Conservation (phyloP, 2,329 filamentous ascomycete species). For the Penicillium capsulatum region DNA sequence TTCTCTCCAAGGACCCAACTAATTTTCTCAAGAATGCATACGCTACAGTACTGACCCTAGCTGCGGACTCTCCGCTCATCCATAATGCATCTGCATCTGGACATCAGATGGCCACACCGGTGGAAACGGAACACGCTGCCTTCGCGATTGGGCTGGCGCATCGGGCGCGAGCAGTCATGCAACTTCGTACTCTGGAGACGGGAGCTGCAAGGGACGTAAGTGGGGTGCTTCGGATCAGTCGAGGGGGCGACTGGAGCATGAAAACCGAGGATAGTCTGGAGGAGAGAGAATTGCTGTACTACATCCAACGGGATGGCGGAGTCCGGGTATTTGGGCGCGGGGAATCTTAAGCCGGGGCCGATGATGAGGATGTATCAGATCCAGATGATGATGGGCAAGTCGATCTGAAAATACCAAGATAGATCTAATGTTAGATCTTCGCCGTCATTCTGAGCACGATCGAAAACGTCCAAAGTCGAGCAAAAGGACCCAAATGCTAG, state of each 20-base stretch:
- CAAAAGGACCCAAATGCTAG: constrained; percentile 8
- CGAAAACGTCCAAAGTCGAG: too few relatives aligned
- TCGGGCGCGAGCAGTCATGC: constrained; percentile 65
- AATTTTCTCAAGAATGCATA: constrained; percentile 52
- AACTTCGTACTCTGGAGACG: constrained; percentile 73
- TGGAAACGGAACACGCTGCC: constrained; percentile 68
- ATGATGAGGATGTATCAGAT: too few relatives aligned
- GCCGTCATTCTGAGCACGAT: too few relatives aligned
- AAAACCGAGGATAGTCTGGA: constrained; percentile 29
- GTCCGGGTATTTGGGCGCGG: constrained; percentile 84
- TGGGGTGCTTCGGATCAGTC: constrained; percentile 74
- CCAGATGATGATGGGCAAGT: constrained; percentile 4
- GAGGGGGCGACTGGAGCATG: constrained; percentile 46
- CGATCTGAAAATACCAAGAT: too few relatives aligned
- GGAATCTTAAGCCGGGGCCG: constrained; percentile 42
- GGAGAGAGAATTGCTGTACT: constrained; percentile 74
- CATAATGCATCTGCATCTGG: constrained; percentile 39
- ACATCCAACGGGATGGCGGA: constrained; percentile 71
- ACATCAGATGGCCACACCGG: constrained; percentile 52
- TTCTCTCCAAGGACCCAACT: constrained; percentile 2
- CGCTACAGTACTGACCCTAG: constrained; percentile 61
- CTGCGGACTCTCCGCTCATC: constrained; percentile 71
- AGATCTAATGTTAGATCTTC: too few relatives aligned
- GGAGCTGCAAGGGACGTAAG: constrained; percentile 88
- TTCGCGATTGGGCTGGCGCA: constrained; percentile 71